Percentiles rank a stretch among this genome's conserved stretches.
phyloP scores from a whole-genome alignment of 495 filamentous ascomycete species.

The Neurospora africana region DNA sequence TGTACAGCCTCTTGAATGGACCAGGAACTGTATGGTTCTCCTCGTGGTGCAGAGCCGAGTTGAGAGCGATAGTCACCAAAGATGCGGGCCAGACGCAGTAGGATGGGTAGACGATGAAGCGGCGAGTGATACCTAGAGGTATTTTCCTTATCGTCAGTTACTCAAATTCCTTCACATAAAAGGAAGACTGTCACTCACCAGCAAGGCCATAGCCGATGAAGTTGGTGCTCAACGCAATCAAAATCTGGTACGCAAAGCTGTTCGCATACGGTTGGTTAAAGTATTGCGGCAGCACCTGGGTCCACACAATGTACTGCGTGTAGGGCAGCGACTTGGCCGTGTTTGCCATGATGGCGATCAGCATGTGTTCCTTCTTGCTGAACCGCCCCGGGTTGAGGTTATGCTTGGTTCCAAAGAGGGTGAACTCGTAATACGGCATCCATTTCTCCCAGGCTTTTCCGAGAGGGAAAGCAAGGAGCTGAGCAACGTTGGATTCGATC shows the following conservation, averaged over 20 bases:
- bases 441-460: slow-evolving; percentile 23
- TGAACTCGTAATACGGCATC: slow-evolving; percentile 29
- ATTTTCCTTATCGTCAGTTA: neutral
- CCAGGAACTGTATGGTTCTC: slow-evolving; percentile 18
- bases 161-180: neutral
- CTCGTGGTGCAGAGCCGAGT: slow-evolving; percentile 33
- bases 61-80: slow-evolving; percentile 34
- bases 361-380: slow-evolving; percentile 43
- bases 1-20: slow-evolving; percentile 26
- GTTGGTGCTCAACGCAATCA: slow-evolving; percentile 35
- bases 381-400: slow-evolving; percentile 40
- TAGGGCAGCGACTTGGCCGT: slow-evolving; percentile 26
- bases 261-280: slow-evolving; percentile 32
- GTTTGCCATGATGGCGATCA: slow-evolving; percentile 39
- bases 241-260: slow-evolving; percentile 30
- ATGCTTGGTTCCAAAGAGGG: slow-evolving; percentile 25
- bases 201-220: slow-evolving; percentile 43
- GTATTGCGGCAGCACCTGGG: slow-evolving; percentile 29
- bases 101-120: slow-evolving; percentile 45
- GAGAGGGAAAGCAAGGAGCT: slow-evolving; percentile 31
- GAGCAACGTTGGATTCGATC: slow-evolving; percentile 24
- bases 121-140: slow-evolving; percentile 17
- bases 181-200: slow-evolving; percentile 25
- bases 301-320: slow-evolving; percentile 37
- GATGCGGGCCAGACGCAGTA: slow-evolving; percentile 35